Evolutionary conservation across 1,284 basidiomycete genomes (phyloP).

Genomic region (Rhizoctonia solani): DNA sequence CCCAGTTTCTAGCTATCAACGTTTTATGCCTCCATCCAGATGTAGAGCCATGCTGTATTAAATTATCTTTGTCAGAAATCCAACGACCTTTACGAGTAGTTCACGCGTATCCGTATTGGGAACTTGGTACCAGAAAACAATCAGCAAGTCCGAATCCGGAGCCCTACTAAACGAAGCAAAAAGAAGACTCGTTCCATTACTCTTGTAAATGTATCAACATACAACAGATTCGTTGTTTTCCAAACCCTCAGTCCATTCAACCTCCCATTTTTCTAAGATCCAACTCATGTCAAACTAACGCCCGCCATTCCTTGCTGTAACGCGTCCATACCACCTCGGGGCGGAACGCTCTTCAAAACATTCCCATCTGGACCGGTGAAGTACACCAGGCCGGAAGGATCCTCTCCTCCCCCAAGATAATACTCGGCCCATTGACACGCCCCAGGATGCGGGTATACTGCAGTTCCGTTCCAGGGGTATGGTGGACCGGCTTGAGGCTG

Average conservation of each 20-base stretch:
- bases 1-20: too few relatives aligned
- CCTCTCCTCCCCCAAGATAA: conserved; percentile 38
- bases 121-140: too few relatives aligned
- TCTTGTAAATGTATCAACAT: neutral
- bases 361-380: conserved; percentile 34
- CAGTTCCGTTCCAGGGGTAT: conserved; percentile 67
- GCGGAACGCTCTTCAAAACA: conserved; percentile 13
- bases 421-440: conserved; percentile 79
- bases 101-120: too few relatives aligned
- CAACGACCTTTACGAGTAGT: too few relatives aligned
- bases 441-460: conserved; percentile 68
- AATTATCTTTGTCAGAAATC: too few relatives aligned
- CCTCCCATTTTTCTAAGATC: neutral
- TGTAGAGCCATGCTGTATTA: neutral
- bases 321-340: conserved; percentile 4
- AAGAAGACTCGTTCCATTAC: conserved; percentile 4
- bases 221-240: neutral
- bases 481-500: conserved; percentile 56
- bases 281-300: neutral
- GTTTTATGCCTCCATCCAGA: too few relatives aligned
- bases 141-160: too few relatives aligned
- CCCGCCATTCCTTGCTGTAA: conserved; percentile 33
- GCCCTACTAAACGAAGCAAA: neutral
- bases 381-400: conserved; percentile 38
- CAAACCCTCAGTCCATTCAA: neutral